phyloP scores from a whole-genome alignment of 495 filamentous ascomycete species.

The Annulohypoxylon bovei region DNA sequence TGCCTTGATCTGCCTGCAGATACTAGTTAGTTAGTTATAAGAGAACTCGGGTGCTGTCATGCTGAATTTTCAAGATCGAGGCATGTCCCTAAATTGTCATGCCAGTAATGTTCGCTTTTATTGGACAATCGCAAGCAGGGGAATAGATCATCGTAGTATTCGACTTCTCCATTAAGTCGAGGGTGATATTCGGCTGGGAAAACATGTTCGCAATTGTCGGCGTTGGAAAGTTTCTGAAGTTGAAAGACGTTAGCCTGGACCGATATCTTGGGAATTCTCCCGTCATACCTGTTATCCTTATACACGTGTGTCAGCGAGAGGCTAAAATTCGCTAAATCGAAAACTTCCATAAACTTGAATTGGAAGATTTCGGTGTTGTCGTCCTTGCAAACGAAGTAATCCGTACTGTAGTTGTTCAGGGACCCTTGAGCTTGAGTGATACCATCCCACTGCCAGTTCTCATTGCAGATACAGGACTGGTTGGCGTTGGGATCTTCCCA shows the following conservation, averaged over 20 bases:
- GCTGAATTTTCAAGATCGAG: not conserved
- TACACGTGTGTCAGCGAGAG: slow-evolving; percentile 47
- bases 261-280: not conserved
- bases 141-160: slow-evolving; percentile 23
- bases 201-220: slow-evolving; percentile 27
- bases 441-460: slow-evolving; percentile 48
- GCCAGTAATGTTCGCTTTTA: slow-evolving; percentile 26
- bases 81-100: slow-evolving; percentile 15
- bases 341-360: slow-evolving; percentile 40
- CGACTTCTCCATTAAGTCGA: slow-evolving; percentile 6
- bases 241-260: not conserved
- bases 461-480: slow-evolving; percentile 39
- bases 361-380: slow-evolving; percentile 36
- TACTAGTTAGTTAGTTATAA: not conserved
- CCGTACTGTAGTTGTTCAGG: slow-evolving; percentile 33
- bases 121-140: not conserved
- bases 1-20: not conserved
- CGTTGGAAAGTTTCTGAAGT: slow-evolving; percentile 39
- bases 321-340: slow-evolving; percentile 45
- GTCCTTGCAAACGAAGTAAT: slow-evolving; percentile 37
- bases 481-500: slow-evolving; percentile 52
- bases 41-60: too few relatives aligned
- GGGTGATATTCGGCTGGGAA: slow-evolving; percentile 23
- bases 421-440: slow-evolving; percentile 20
- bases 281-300: slow-evolving; percentile 44